Evolutionary conservation across 2,329 filamentous ascomycete species (phyloP).

Genomic region (Trichophyton rubrum): DNA sequence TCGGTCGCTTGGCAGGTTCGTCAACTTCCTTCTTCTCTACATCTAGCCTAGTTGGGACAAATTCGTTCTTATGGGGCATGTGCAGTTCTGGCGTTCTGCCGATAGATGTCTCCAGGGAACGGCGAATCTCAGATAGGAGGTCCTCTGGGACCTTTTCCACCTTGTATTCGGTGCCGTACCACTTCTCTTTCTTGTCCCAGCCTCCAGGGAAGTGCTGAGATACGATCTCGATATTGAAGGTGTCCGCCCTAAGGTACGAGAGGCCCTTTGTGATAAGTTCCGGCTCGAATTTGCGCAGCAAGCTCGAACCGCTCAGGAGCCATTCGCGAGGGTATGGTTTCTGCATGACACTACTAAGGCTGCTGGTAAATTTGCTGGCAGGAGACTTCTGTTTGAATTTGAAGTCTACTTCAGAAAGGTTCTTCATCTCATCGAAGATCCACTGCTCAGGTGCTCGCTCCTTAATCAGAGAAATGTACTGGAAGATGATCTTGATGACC

Average conservation of each 20-base stretch:
- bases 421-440: slow-evolving; percentile 88
- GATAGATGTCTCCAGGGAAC: slow-evolving; percentile 47
- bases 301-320: slow-evolving; percentile 67
- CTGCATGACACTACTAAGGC: slow-evolving; percentile 78
- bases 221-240: slow-evolving; percentile 72
- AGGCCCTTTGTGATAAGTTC: slow-evolving; percentile 63
- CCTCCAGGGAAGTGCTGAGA: slow-evolving; percentile 71
- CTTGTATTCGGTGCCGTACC: slow-evolving; percentile 94
- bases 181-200: slow-evolving; percentile 84
- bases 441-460: slow-evolving; percentile 73
- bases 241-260: slow-evolving; percentile 66
- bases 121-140: slow-evolving; percentile 57
- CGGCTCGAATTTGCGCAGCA: slow-evolving; percentile 69
- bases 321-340: slow-evolving; percentile 74
- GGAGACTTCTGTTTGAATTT: slow-evolving; percentile 88
- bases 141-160: slow-evolving; percentile 65
- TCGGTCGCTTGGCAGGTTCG: slow-evolving; percentile 59
- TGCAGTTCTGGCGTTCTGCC: slow-evolving; percentile 60
- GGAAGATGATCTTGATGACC: slow-evolving; percentile 71
- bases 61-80: slow-evolving; percentile 86
- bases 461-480: slow-evolving; percentile 78
- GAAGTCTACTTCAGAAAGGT: slow-evolving; percentile 85
- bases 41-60: slow-evolving; percentile 83
- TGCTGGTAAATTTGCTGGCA: slow-evolving; percentile 78
- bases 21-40: slow-evolving; percentile 89